Evolutionary conservation across 176 grass and related monocot species (phyloP).

Genomic region (Rhynchospora tenuis): DNA sequence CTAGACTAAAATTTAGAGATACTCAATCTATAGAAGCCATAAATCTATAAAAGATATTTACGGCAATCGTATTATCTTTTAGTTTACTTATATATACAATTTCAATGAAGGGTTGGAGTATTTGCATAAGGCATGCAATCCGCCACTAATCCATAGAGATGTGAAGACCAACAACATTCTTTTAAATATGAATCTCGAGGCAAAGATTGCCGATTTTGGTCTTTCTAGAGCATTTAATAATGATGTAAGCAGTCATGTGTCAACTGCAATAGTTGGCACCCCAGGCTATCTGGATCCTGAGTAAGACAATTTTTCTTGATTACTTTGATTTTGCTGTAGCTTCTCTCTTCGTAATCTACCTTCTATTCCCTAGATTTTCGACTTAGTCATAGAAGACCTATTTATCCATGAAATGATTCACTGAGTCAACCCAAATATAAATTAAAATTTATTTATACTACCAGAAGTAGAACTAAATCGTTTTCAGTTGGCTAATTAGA

Average conservation of each 20-base stretch:
- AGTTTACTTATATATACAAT: background rate
- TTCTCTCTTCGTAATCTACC: background rate
- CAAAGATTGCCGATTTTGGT: conserved; percentile 51
- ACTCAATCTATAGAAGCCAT: background rate
- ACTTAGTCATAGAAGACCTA: background rate
- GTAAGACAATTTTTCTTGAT: conserved; percentile 16
- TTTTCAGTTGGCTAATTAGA: too few species aligned
- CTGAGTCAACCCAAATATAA: background rate
- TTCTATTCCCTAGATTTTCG: too few species aligned
- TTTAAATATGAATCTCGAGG: conserved; percentile 30
- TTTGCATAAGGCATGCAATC: conserved; percentile 36
- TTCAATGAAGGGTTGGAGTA: conserved; percentile 37
- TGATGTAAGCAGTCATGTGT: conserved; percentile 22
- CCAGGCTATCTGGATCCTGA: conserved; percentile 44
- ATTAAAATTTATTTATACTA: too few species aligned
- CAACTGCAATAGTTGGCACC: conserved; percentile 30
- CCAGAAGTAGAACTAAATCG: too few species aligned
- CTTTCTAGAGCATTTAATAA: conserved; percentile 37
- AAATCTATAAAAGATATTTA: background rate
- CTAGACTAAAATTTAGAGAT: background rate
- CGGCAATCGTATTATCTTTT: background rate
- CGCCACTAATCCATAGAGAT: conserved; percentile 39
- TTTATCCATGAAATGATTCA: background rate
- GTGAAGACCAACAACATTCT: conserved; percentile 57
- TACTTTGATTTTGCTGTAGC: background rate